Conservation (phyloP, 2,329 filamentous ascomycete species). For the Elsinoe necatrix region DNA sequence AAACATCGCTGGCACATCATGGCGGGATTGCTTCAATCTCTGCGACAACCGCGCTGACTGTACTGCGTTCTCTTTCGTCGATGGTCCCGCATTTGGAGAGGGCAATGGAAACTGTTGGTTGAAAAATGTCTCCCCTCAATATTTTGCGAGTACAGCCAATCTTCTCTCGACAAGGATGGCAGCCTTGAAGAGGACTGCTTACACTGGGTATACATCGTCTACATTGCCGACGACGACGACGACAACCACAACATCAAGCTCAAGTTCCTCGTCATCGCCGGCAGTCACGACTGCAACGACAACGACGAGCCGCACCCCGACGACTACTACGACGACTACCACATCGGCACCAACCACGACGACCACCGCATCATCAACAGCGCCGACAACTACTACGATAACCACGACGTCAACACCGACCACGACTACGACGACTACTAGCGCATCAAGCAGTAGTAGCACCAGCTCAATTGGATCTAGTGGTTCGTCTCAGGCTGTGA, state of each 20-base stretch:
- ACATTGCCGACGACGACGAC: neutral
- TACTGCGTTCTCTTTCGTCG: constrained; percentile 21
- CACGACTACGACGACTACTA: neutral
- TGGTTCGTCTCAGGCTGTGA: neutral
- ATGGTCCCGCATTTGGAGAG: constrained; percentile 18
- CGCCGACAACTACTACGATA: neutral
- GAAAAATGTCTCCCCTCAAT: constrained; percentile 16
- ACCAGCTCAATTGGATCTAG: neutral
- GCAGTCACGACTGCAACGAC: neutral
- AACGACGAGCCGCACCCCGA: neutral
- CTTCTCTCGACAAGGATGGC: constrained; percentile 16
- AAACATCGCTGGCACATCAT: constrained; percentile 9
- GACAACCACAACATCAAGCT: neutral
- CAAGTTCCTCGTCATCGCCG: neutral
- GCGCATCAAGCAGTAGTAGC: neutral
- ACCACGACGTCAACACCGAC: neutral
- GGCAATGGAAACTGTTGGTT: constrained; percentile 21
- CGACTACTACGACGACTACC: neutral
- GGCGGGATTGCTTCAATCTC: constrained; percentile 21
- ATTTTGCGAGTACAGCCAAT: constrained; percentile 17
- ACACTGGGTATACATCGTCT: neutral
- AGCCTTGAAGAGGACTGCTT: constrained; percentile 10
- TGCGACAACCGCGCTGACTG: constrained; percentile 21
- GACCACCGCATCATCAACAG: neutral
- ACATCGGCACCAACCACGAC: neutral